Percentiles rank a stretch among this genome's conserved stretches.
These are phyloP conservation scores for Allium cepa DNA, from an alignment of 106 monocot genomes.

Conservation along the genomic window DNA sequence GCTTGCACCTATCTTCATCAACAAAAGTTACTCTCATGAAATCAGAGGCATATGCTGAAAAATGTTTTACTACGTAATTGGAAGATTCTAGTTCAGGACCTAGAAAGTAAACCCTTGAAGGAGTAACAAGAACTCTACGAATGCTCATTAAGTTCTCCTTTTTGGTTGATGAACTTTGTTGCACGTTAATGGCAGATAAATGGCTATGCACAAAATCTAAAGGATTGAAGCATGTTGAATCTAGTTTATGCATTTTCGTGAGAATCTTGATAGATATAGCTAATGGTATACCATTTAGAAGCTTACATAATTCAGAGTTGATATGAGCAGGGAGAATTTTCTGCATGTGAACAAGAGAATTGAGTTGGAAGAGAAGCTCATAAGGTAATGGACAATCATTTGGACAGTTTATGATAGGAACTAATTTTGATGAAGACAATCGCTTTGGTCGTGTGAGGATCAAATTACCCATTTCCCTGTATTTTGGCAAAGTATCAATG, in stretches of 20 bases:
- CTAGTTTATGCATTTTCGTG: constrained; percentile 46
- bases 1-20: constrained; percentile 91
- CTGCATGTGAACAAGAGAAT: constrained; percentile 82
- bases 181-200: constrained; percentile 11
- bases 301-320: constrained; percentile 37
- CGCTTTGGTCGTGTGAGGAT: constrained; percentile 15
- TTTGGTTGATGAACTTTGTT: constrained; percentile 2
- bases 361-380: constrained; percentile 81
- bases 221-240: constrained; percentile 71
- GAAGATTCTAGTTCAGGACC: constrained; percentile 82
- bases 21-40: constrained; percentile 92
- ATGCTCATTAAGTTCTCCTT: constrained; percentile 60
- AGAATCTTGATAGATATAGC: constrained; percentile 43
- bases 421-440: constrained; percentile 23
- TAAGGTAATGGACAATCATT: constrained; percentile 28
- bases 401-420: constrained; percentile 51
- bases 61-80: constrained; percentile 65
- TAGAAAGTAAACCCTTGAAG: constrained; percentile 73
- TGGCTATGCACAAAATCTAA: constrained; percentile 50
- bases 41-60: constrained; percentile 56
- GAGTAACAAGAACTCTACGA: constrained; percentile 76
- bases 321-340: constrained; percentile 55
- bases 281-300: constrained; percentile 34
- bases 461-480: constrained; percentile 45
- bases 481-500: constrained; percentile 41